Percentiles rank a stretch among this genome's conserved stretches.
Conservation (phyloP, 2,329 filamentous ascomycete genomes). For the Xylariaceae sp. region DNA sequence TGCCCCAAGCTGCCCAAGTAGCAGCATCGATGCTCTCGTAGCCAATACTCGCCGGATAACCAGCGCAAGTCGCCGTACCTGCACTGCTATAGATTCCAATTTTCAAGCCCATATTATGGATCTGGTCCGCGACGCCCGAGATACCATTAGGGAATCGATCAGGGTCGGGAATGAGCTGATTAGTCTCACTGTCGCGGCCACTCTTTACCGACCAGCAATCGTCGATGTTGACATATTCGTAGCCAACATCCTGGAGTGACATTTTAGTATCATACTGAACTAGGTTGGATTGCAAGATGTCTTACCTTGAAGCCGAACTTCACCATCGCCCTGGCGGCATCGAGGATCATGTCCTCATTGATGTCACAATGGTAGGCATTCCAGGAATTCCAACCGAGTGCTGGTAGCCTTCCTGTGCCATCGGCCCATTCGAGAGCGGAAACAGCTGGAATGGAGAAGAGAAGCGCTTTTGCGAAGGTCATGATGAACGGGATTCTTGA, state of each 20-base stretch:
- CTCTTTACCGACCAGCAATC: slow-evolving; percentile 54
- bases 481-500: neutral
- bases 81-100: slow-evolving; percentile 59
- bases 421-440: slow-evolving; percentile 18
- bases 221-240: slow-evolving; percentile 56
- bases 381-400: slow-evolving; percentile 48
- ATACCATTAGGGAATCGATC: slow-evolving; percentile 56
- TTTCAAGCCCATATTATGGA: slow-evolving; percentile 55
- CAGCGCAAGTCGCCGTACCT: slow-evolving; percentile 48
- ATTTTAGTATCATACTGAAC: neutral
- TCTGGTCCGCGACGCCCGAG: slow-evolving; percentile 44
- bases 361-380: slow-evolving; percentile 50
- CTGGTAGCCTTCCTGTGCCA: slow-evolving; percentile 31
- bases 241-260: slow-evolving; percentile 47
- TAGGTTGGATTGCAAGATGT: neutral
- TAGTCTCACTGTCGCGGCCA: slow-evolving; percentile 37
- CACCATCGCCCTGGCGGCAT: slow-evolving; percentile 35
- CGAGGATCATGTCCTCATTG: slow-evolving; percentile 44
- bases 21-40: slow-evolving; percentile 54
- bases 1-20: slow-evolving; percentile 53
- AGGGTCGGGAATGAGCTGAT: slow-evolving; percentile 42
- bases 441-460: slow-evolving; percentile 8
- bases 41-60: slow-evolving; percentile 52
- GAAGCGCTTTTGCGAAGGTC: slow-evolving; percentile 2
- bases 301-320: slow-evolving; percentile 41